Conservation (phyloP, 2,329 filamentous ascomycete species). For the Neurospora sp. region DNA sequence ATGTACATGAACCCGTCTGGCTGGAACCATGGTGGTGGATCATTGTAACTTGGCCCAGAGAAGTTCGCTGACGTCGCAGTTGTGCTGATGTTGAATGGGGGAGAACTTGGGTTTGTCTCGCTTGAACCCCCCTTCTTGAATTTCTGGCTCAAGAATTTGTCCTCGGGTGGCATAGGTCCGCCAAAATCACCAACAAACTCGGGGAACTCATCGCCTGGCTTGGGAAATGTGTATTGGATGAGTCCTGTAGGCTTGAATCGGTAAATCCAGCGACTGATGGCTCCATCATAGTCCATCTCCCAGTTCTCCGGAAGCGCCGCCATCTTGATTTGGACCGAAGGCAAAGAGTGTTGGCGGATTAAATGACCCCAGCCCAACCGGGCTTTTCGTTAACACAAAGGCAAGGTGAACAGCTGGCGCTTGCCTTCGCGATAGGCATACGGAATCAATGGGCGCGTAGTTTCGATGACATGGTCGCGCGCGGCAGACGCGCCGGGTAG, state of each 20-base stretch:
- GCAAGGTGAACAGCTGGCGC: not conserved
- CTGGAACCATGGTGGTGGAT: conserved; percentile 33
- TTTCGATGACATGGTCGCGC: not conserved
- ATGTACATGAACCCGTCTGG: conserved; percentile 44
- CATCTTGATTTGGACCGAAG: conserved; percentile 18
- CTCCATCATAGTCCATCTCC: conserved; percentile 48
- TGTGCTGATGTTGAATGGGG: conserved; percentile 7
- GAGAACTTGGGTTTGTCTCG: conserved; percentile 10
- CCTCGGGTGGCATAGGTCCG: conserved; percentile 38
- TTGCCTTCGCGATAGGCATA: not conserved
- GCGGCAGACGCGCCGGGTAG: not conserved
- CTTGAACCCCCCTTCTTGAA: conserved; percentile 28
- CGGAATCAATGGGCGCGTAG: not conserved
- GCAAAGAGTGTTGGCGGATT: not conserved
- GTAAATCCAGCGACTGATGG: conserved; percentile 42
- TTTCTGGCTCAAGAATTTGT: conserved; percentile 41
- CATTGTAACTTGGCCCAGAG: conserved; percentile 24
- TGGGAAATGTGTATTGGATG: conserved; percentile 46
- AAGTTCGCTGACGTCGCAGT: conserved; percentile 9
- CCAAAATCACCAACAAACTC: conserved; percentile 32
- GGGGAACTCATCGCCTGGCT: conserved; percentile 48
- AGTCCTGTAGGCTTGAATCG: conserved; percentile 43
- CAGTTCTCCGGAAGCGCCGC: conserved; percentile 40
- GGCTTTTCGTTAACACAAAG: not conserved
- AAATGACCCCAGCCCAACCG: not conserved